Evolutionary conservation across 2,329 filamentous ascomycete genomes (phyloP), one percentile per base, ranked within the genome.

Genomic region (Hypomyces rosellus): DNA sequence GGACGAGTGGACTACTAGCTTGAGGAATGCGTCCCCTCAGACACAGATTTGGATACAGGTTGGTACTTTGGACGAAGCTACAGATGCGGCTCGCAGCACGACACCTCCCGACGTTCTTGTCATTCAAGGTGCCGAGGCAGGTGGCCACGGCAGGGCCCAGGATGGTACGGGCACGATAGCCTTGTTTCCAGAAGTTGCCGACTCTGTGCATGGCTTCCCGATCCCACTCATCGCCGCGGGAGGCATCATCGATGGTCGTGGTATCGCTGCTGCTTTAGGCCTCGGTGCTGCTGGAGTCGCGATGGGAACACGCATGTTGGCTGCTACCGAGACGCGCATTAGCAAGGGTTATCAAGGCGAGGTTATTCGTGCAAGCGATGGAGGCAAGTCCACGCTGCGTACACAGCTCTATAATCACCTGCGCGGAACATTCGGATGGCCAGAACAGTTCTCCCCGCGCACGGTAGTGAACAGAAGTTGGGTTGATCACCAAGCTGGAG

Each of bases 281-380:
- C 66, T 81, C 1, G 78, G 80, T 0, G 77, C 78, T 1, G 62
- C 67, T 0, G 84, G 79, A 0, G 72, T 75, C 0, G 78, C 73
- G 0, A 73, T 88, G 70, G 85, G 85, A 0, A 87, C 84, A 1
- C 72, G 82, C 7, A 82, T 85, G 50, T 72, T 87, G 1, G 81
- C 80, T 0, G 58, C 68, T 0, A 58, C 51, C 0, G 71, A 75
- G 55, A 62, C 71, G 1, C 65, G 69, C 6, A 67, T 74, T 34
- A 61, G 55, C 45, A 63, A 61, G 49, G 70, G 68, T 1, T 74
- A 74, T 42, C 71, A 70, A 46, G 55, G 68, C n/a, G 72, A 72
- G 46, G 63, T 74, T 0, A 52, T 75, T 0, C 62, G 66, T 1
- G 70, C 72, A 0, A 53, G 55, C 1, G 70, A 74, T 34, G 72